A percentile compares a stretch with the other conserved stretches of the same genome.
These are phyloP conservation scores for Vitis rotundifolia DNA, from an alignment of 164 flowering plant genomes.

Conservation along the genomic window DNA sequence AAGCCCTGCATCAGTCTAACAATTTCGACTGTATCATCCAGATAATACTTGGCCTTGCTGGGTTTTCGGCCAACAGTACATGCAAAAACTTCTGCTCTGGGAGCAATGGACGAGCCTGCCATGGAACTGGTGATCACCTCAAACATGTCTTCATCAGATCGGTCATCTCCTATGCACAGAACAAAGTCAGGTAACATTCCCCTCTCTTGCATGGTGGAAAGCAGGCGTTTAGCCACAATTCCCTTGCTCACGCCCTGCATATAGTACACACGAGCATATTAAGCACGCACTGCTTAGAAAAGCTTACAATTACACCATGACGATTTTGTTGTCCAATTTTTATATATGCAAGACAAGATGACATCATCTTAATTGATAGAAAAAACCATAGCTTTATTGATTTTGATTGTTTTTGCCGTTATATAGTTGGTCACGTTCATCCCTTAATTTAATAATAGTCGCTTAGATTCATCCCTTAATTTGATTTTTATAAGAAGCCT, in stretches of 20 bases:
- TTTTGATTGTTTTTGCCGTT: too few relatives aligned
- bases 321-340: too few relatives aligned
- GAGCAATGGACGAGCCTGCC: constrained; percentile 47
- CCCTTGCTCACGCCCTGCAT: constrained; percentile 87
- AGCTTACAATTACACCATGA: background rate
- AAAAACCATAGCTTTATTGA: too few relatives aligned
- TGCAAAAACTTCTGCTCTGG: constrained; percentile 62
- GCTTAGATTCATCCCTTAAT: too few relatives aligned
- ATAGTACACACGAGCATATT: background rate
- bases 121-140: constrained; percentile 59
- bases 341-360: too few relatives aligned
- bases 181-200: constrained; percentile 62
- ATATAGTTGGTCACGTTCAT: too few relatives aligned
- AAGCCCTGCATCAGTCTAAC: constrained; percentile 64
- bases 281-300: background rate
- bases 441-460: too few relatives aligned
- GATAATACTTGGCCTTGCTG: constrained; percentile 74
- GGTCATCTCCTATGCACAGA: constrained; percentile 79
- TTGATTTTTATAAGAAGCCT: too few relatives aligned
- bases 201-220: constrained; percentile 49
- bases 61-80: constrained; percentile 73
- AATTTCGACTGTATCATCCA: constrained; percentile 66
- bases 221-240: constrained; percentile 56
- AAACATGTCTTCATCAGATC: constrained; percentile 85
- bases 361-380: too few relatives aligned